Conservation (phyloP, 306 rosid genomes). For the Psophocarpus tetragonolobus region DNA sequence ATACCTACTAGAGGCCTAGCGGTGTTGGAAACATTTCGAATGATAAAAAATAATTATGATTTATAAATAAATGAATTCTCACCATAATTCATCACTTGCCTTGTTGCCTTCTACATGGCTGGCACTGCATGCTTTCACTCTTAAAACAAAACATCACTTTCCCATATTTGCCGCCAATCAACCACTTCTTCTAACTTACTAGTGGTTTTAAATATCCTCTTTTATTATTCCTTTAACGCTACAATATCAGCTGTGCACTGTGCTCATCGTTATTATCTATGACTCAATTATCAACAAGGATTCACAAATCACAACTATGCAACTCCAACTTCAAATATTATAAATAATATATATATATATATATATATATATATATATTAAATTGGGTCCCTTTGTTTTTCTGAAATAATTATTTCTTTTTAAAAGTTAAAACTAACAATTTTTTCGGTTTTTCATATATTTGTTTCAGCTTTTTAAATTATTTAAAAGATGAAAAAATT, state of each 20-base stretch:
- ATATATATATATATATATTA: too few relatives aligned
- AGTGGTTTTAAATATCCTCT: neutral
- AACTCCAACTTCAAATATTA: neutral
- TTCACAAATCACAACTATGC: neutral
- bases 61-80: too few relatives aligned
- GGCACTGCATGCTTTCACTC: neutral
- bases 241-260: constrained; percentile 8
- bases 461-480: too few relatives aligned
- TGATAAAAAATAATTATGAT: too few relatives aligned
- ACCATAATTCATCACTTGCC: neutral
- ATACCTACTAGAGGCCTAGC: too few relatives aligned
- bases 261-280: neutral
- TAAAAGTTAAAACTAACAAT: too few relatives aligned
- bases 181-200: neutral
- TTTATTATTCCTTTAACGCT: constrained; percentile 4
- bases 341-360: too few relatives aligned
- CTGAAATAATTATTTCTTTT: too few relatives aligned
- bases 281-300: neutral
- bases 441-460: too few relatives aligned
- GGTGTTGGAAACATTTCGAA: too few relatives aligned
- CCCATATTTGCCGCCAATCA: neutral
- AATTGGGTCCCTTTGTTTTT: too few relatives aligned
- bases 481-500: too few relatives aligned
- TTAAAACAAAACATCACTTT: constrained; percentile 28
- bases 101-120: constrained; percentile 4